These are phyloP conservation scores for Sinapis alba DNA, from an alignment of 441 rosid genomes.

Conservation along the genomic window DNA sequence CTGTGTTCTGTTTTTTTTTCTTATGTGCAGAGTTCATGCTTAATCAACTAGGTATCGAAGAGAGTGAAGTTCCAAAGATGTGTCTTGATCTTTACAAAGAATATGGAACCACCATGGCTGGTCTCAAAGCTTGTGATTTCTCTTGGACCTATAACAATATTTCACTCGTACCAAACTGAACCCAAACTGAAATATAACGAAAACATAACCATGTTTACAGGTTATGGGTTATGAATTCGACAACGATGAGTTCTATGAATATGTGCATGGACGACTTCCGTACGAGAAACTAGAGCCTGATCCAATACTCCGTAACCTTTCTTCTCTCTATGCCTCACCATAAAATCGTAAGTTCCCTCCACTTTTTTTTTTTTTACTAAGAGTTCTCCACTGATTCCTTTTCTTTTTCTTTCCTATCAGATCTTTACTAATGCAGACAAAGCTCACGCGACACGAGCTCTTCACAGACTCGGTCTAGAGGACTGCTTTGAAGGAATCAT, in stretches of 20 bases:
- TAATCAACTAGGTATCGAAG: constrained; percentile 56
- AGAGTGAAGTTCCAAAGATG: constrained; percentile 65
- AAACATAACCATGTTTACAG: constrained; percentile 36
- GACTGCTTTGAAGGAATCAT: constrained; percentile 75
- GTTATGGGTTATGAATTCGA: constrained; percentile 65
- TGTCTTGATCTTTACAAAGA: constrained; percentile 70
- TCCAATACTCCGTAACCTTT: constrained; percentile 54
- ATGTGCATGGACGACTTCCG: constrained; percentile 60
- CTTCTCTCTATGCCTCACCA: constrained; percentile 64
- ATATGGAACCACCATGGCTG: constrained; percentile 82
- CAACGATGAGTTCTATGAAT: constrained; percentile 66
- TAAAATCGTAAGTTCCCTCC: constrained; percentile 68
- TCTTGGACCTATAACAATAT: too few species aligned
- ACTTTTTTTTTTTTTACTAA: too few species aligned
- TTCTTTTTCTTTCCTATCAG: constrained; percentile 32
- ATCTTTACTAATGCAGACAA: constrained; percentile 69
- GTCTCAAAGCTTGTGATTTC: constrained; percentile 51
- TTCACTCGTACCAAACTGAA: too few species aligned
- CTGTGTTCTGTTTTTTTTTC: not conserved
- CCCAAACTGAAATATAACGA: too few species aligned
- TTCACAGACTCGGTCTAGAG: constrained; percentile 53
- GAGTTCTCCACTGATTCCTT: too few species aligned
- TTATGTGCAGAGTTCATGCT: constrained; percentile 57
- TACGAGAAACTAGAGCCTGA: constrained; percentile 60
- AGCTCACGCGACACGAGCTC: constrained; percentile 50